A percentile compares a stretch with the other conserved stretches of the same genome.
These are phyloP conservation scores for Tephrocybe sp. DNA, from an alignment of 768 basidiomycete species.

Conservation along the genomic window DNA sequence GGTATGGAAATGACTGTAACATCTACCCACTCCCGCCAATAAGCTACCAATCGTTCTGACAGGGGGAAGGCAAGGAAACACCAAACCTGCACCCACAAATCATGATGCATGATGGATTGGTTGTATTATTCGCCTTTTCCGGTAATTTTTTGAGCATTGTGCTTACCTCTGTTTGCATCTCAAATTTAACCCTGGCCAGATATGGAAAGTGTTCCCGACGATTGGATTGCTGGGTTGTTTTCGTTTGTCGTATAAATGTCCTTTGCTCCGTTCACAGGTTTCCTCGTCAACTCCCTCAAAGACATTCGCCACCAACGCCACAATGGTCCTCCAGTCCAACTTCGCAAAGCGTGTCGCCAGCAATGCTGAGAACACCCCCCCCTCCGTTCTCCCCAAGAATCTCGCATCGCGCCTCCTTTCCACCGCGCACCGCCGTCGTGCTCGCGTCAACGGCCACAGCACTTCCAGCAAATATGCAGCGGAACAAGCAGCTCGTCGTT, in stretches of 20 bases:
- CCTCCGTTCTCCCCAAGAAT: constrained; percentile 17
- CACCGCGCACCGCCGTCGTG: constrained; percentile 36
- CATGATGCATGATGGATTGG: not conserved
- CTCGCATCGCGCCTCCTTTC: constrained; percentile 20
- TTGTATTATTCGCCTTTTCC: not conserved
- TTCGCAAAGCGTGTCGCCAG: constrained; percentile 18
- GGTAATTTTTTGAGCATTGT: not conserved
- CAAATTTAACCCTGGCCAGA: not conserved
- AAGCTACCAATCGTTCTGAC: not conserved
- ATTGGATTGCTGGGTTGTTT: constrained; percentile 7
- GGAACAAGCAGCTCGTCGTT: constrained; percentile 39
- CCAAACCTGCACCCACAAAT: not conserved
- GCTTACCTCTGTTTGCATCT: not conserved
- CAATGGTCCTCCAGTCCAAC: constrained; percentile 28
- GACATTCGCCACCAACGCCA: constrained; percentile 8
- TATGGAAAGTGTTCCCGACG: not conserved
- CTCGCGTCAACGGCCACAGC: constrained; percentile 27
- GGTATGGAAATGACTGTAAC: not conserved
- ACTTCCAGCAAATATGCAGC: constrained; percentile 31
- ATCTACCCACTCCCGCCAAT: no score
- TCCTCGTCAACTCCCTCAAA: not conserved
- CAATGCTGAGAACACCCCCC: constrained; percentile 35
- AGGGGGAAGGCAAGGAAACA: not conserved
- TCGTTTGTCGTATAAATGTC: constrained; percentile 2
- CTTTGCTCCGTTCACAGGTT: not conserved